Conservation (phyloP, 176 grass and related monocot species). For the Musa acuminata region DNA sequence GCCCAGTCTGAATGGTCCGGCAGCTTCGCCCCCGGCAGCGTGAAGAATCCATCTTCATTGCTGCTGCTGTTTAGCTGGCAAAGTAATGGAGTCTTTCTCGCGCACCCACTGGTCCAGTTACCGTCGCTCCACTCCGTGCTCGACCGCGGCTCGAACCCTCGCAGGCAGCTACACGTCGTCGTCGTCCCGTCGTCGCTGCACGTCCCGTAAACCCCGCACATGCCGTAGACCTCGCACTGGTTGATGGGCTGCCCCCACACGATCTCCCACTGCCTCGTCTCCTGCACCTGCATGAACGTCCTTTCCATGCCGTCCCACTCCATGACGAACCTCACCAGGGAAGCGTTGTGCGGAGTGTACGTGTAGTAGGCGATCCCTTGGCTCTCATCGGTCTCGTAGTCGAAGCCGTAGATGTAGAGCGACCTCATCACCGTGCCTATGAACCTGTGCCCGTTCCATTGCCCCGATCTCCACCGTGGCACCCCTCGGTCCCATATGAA, state of each 20-base stretch:
- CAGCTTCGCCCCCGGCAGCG: conserved; percentile 47
- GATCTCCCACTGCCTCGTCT: conserved; percentile 38
- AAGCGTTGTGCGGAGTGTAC: conserved; percentile 54
- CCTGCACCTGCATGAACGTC: conserved; percentile 32
- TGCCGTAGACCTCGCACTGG: conserved; percentile 52
- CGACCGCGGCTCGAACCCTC: conserved; percentile 48
- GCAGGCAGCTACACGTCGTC: conserved; percentile 49
- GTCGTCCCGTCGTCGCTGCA: too few relatives aligned
- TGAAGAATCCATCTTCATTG: conserved; percentile 18
- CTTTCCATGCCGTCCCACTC: conserved; percentile 44
- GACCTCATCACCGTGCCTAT: conserved; percentile 60
- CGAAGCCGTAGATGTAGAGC: conserved; percentile 52
- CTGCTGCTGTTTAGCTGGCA: conserved; percentile 37
- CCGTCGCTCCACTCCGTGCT: conserved; percentile 33
- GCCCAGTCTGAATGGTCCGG: conserved; percentile 52
- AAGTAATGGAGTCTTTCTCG: conserved; percentile 35
- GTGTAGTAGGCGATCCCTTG: conserved; percentile 37
- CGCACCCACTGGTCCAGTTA: conserved; percentile 70
- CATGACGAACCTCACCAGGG: conserved; percentile 67
- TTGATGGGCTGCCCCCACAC: conserved; percentile 63
- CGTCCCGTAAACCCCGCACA: conserved; percentile 51
- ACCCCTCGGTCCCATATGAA: conserved; percentile 51
- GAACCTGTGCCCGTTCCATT: conserved; percentile 54
- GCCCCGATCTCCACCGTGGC: conserved; percentile 48
- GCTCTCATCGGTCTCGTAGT: conserved; percentile 14